Evolutionary conservation across 768 basidiomycete genomes (phyloP), one percentile per base, ranked within the genome.

Genomic region (Mycena polygramma): DNA sequence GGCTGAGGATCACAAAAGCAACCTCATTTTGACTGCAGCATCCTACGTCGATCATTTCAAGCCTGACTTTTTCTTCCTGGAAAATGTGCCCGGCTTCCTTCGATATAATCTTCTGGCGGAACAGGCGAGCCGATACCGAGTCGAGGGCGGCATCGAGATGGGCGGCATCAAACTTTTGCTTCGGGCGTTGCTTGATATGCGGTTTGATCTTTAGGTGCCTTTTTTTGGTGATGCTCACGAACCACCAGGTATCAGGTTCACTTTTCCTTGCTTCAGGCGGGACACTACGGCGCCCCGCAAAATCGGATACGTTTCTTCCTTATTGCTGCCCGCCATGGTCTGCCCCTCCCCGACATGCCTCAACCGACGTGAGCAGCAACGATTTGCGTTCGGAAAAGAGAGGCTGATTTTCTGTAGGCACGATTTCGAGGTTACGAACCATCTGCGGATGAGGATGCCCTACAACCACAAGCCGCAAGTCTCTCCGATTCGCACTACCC

Each of bases 121-220:
- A 6, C 86, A 88, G 71, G 80, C 75, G 13, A 78, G 79, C 15
- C 69, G 72, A 37, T 79, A 92, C 77, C 75, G 80, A n/a, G 82
- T 90, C 0, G 84, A 82, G 52, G 92, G 91, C 15, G 92, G 91
- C 0, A 87, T 93, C 46, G 82, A 86, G n/a, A 88, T 88, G 85
- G 94, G 94, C 9, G 92, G 92, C 0, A 75, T 95, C 1, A 94
- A 93, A 77, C 83, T 95, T 20, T 75, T 94, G 22, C 75, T 89
- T 0, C 81, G 89, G 6, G 87, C 89, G 0, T 75, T 95, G 69
- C 74, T 90, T 6, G 87, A 90, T 37, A 88, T 96, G 87, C 85
- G 85, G 94, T 94, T 46, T 11, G 37, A 41, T 52, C 57, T 26
- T 15, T 17, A 9, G 68, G 35, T 10, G 15, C 9, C 22, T 10